These are phyloP conservation scores for Boletus mariae DNA, from an alignment of 1,284 basidiomycete genomes.

Conservation along the genomic window DNA sequence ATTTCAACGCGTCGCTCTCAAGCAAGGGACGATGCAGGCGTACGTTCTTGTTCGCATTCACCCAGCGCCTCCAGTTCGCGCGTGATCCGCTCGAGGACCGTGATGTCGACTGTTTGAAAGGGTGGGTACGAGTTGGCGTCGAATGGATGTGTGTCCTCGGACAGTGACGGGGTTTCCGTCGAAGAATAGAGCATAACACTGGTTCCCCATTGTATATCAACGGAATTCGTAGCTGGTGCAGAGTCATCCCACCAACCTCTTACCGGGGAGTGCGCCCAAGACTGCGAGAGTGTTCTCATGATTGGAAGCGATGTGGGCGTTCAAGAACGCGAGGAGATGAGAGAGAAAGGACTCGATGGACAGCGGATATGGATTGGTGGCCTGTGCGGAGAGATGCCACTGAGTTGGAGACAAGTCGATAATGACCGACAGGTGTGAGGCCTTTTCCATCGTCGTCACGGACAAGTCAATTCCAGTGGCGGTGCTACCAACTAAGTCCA, in stretches of 20 bases:
- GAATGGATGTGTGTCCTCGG: conserved; percentile 39
- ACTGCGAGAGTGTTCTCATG: conserved; percentile 93
- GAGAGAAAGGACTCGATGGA: conserved; percentile 67
- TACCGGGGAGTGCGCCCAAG: conserved; percentile 83
- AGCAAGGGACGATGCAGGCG: conserved; percentile 11
- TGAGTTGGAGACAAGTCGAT: conserved; percentile 80
- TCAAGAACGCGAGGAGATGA: conserved; percentile 86
- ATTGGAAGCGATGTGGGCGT: conserved; percentile 86
- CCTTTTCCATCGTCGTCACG: conserved; percentile 38
- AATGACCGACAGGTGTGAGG: conserved; percentile 77
- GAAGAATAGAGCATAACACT: conserved; percentile 78
- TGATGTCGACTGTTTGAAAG: conserved; percentile 71
- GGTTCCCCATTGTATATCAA: conserved; percentile 7
- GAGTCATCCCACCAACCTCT: conserved; percentile 50
- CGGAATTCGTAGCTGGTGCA: background rate
- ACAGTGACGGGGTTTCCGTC: conserved; percentile 39
- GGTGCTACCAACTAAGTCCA: background rate
- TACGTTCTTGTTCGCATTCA: conserved; percentile 50
- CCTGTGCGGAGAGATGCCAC: conserved; percentile 66
- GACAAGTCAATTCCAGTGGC: background rate
- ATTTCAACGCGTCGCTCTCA: conserved; percentile 2
- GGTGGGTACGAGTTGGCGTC: conserved; percentile 83
- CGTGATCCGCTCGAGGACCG: conserved; percentile 60
- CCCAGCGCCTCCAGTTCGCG: conserved; percentile 57
- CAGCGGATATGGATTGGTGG: conserved; percentile 49